Evolutionary conservation across 2,329 filamentous ascomycete species (phyloP), one percentile per base, ranked within the genome.

Genomic region (Metarhizium brunneum): DNA sequence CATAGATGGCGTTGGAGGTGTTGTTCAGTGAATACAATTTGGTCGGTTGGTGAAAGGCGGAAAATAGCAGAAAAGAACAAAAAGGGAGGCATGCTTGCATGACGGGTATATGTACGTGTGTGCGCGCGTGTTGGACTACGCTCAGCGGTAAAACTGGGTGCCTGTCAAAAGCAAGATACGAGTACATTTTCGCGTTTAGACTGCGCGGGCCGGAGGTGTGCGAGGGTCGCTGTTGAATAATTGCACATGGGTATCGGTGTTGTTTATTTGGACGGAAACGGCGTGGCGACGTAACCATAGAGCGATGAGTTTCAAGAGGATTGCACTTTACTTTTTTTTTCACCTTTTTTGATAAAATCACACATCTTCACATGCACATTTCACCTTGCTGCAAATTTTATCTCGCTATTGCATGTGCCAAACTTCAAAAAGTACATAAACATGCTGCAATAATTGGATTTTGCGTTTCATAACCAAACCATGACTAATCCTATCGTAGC

Each of bases 1-100:
- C 65, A 68, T 69, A 67, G 64, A 69, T 59, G 67, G 64, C 67
- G 64, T 69, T 68, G 65, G 66, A 65, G 54, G 50, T 45, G 18
- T 32, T 18, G 45, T 29, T 42, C 13, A 51, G 18, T 25, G 50
- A 25, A 32, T 30, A 42, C 14, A 14, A 40, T 53, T 56, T 42
- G 13, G 35, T 47, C 40, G 13, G 35, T 50, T 20, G 20, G 16
- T 52, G 20, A 30, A 48, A 6, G 8, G 20, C 13, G 10, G 25
- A 2, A 11, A 6, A 30, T n/a, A 29, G 14, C 6, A 20, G 45
- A 30, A 11, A 11, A 48, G 25, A 30, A 29, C 10, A 29, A 30
- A n/a, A 30, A 29, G 20, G n/a, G 20, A 30, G 20, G 45, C 3
- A n/a, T 11, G 16, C 43, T 7, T 47, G 18, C 43, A 13, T 47